Percentiles rank a stretch among this genome's conserved stretches.
Evolutionary conservation across 371 early-diverging fungal genomes (phyloP).

Genomic region (Nematocida sp.): DNA sequence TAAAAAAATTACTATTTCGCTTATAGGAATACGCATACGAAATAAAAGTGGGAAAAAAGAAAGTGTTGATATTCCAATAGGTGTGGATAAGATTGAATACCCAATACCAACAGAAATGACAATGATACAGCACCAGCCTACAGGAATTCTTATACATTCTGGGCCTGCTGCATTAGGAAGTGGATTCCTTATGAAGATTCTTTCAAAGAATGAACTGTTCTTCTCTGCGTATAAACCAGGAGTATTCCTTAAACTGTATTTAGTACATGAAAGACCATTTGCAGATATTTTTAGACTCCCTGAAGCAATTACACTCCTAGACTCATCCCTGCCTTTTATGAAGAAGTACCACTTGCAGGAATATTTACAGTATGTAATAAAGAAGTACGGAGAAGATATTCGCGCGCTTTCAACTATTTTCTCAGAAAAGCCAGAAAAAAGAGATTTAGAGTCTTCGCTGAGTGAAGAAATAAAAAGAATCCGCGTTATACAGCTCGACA

Average conservation of each 20-base stretch:
- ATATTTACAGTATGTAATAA: background rate
- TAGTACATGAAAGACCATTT: background rate
- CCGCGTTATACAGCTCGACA: background rate
- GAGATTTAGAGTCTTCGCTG: background rate
- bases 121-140: background rate
- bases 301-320: conserved; percentile 5
- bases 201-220: conserved; percentile 2
- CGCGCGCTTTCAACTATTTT: background rate
- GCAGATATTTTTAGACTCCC: background rate
- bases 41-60: conserved; percentile 49
- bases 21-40: conserved; percentile 22
- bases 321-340: conserved; percentile 12
- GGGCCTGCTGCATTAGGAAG: background rate
- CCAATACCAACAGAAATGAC: conserved; percentile 14
- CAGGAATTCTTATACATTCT: background rate
- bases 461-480: background rate
- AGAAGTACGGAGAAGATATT: conserved; percentile 21
- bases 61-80: conserved; percentile 11
- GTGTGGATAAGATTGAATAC: conserved; percentile 2
- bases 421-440: background rate
- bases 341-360: conserved; percentile 6
- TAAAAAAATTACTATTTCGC: background rate
- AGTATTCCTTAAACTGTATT: background rate
- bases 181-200: conserved; percentile 15
- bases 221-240: background rate